A percentile compares a stretch with the other conserved stretches of the same genome.
phyloP scores from a whole-genome alignment of 2,329 filamentous ascomycete species.

The Raffaelea ambrosiae region DNA sequence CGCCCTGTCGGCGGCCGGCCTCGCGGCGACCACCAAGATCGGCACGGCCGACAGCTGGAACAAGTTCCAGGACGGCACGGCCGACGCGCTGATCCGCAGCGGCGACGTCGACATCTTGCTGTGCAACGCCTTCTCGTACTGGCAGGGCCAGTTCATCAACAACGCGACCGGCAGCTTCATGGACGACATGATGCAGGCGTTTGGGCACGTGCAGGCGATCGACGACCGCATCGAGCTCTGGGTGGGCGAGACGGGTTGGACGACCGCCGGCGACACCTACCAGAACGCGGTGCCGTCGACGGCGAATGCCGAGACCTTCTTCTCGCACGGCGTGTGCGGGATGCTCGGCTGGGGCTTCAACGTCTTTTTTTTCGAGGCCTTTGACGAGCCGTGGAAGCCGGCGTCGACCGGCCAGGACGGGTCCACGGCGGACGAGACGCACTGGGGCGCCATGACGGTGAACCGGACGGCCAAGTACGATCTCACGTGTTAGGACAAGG shows the following conservation, averaged over 20 bases:
- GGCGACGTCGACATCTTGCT: slow-evolving; percentile 8
- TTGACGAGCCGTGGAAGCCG: slow-evolving; percentile 10
- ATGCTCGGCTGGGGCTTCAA: slow-evolving; percentile 9
- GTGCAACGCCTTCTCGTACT: slow-evolving; percentile 11
- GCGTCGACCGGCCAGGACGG: slow-evolving; percentile 6
- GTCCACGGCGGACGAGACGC: slow-evolving; percentile 7
- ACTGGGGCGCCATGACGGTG: slow-evolving; percentile 10
- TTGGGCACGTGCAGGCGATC: slow-evolving; percentile 7
- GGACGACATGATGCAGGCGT: slow-evolving; percentile 8
- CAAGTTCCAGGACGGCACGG: slow-evolving; percentile 10
- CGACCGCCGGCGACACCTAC: slow-evolving; percentile 6
- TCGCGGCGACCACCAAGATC: slow-evolving; percentile 7
- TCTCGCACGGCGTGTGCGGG: slow-evolving; percentile 6
- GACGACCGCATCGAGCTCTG: slow-evolving; percentile 7
- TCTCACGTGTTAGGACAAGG: slow-evolving; percentile 2
- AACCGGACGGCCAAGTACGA: slow-evolving; percentile 8
- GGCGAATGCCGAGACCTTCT: slow-evolving; percentile 4
- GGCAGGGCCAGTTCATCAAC: slow-evolving; percentile 8
- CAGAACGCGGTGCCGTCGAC: slow-evolving; percentile 4
- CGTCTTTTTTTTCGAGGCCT: slow-evolving; percentile 10
- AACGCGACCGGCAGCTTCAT: slow-evolving; percentile 7
- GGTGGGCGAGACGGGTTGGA: slow-evolving; percentile 11
- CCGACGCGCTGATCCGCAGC: slow-evolving; percentile 1
- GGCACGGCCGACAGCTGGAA: slow-evolving; percentile 11
- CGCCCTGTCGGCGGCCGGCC: not conserved